Conservation (phyloP, 148 eudicot species). For the Spergularia bocconei region DNA sequence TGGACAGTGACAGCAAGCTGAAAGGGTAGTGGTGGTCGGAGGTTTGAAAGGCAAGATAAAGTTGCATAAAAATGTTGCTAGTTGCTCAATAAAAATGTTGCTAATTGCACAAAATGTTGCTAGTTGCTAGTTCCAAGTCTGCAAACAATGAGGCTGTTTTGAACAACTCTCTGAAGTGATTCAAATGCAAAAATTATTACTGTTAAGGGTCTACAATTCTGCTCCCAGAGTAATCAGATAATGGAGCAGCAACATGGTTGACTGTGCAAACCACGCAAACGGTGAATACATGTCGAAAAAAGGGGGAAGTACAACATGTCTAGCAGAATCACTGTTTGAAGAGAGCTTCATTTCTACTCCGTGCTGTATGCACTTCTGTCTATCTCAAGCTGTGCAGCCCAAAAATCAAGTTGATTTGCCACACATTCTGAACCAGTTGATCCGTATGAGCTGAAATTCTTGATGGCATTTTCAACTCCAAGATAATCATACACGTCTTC, state of each 20-base stretch:
- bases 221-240: neutral
- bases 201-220: neutral
- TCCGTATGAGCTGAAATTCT: constrained; percentile 86
- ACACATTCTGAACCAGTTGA: constrained; percentile 94
- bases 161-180: too few relatives aligned
- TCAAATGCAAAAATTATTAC: neutral
- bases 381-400: constrained; percentile 57
- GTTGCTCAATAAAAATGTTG: too few relatives aligned
- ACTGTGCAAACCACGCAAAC: neutral
- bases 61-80: too few relatives aligned
- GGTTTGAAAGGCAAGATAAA: too few relatives aligned
- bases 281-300: neutral
- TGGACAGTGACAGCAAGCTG: too few relatives aligned
- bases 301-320: neutral
- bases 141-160: too few relatives aligned
- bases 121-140: too few relatives aligned
- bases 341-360: neutral
- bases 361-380: constrained; percentile 23
- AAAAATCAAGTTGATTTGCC: constrained; percentile 60
- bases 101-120: too few relatives aligned
- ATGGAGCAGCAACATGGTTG: neutral
- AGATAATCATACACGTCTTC: constrained; percentile 80
- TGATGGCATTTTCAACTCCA: constrained; percentile 79
- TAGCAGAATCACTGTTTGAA: neutral
- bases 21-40: too few relatives aligned